These are phyloP conservation scores for Amanita muscaria DNA, from an alignment of 768 basidiomycete species.

Conservation along the genomic window DNA sequence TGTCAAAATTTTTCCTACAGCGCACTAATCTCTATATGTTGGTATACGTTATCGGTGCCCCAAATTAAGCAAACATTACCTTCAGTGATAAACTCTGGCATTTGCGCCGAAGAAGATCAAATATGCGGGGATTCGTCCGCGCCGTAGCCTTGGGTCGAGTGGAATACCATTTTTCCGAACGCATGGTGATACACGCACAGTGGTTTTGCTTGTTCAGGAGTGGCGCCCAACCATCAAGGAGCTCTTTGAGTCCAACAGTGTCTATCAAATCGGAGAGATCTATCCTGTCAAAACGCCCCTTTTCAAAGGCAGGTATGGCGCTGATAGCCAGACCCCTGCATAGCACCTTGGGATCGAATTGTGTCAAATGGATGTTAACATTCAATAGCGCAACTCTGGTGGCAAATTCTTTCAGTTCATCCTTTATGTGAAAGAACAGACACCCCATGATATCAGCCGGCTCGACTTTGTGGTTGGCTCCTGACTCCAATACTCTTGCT, in stretches of 20 bases:
- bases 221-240: conserved; percentile 29
- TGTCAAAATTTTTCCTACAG: conserved; percentile 19
- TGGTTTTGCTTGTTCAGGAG: conserved; percentile 26
- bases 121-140: conserved; percentile 22
- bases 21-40: conserved; percentile 14
- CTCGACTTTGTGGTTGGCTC: conserved; percentile 25
- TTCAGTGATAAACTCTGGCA: conserved; percentile 14
- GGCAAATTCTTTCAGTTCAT: conserved; percentile 30
- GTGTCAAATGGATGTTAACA: conserved; percentile 31
- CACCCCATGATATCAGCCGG: conserved; percentile 31
- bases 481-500: conserved; percentile 29
- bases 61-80: background rate
- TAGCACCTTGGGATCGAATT: conserved; percentile 33
- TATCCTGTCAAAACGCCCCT: conserved; percentile 31
- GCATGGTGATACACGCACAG: conserved; percentile 27
- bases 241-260: conserved; percentile 21
- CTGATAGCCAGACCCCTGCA: conserved; percentile 31
- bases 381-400: conserved; percentile 26
- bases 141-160: conserved; percentile 23
- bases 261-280: conserved; percentile 30
- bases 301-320: conserved; percentile 27
- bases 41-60: background rate
- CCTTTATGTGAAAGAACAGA: conserved; percentile 37
- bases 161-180: conserved; percentile 30
- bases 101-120: conserved; percentile 27